phyloP scores from a whole-genome alignment of 2,329 filamentous ascomycete species.

The Coniochaeta sp. region DNA sequence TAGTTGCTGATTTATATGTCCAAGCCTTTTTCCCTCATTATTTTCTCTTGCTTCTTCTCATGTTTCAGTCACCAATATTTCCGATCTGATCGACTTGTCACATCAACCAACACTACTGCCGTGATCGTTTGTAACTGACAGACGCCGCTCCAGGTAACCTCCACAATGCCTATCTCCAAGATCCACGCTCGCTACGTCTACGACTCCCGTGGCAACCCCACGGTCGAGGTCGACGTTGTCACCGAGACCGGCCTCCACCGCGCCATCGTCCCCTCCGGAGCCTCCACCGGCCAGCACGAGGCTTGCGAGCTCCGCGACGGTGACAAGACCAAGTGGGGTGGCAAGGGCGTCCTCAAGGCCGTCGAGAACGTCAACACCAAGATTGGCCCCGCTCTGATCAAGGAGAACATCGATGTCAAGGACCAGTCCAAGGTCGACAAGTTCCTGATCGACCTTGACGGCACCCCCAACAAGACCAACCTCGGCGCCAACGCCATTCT shows the following conservation, averaged over 20 bases:
- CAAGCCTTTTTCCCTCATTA: background rate
- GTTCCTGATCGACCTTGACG: constrained; percentile 81
- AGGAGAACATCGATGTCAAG: constrained; percentile 77
- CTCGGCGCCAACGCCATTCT: constrained; percentile 85
- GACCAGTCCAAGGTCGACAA: constrained; percentile 78
- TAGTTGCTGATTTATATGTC: background rate
- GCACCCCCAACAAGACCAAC: constrained; percentile 79
- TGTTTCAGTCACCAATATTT: background rate
- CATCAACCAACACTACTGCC: background rate
- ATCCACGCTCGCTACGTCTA: constrained; percentile 92
- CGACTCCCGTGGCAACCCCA: constrained; percentile 98
- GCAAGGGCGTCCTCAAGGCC: constrained; percentile 83
- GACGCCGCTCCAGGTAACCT: background rate
- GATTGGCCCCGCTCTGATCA: constrained; percentile 75
- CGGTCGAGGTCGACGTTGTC: constrained; percentile 95
- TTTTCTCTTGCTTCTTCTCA: background rate
- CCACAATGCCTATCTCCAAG: constrained; percentile 83
- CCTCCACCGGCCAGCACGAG: constrained; percentile 89
- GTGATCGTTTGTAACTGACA: background rate
- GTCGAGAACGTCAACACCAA: constrained; percentile 77
- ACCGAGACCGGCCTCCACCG: constrained; percentile 95
- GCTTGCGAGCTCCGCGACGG: constrained; percentile 86
- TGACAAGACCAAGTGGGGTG: constrained; percentile 78
- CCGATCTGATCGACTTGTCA: background rate
- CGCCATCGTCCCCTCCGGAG: constrained; percentile 93